Evolutionary conservation across 2,329 filamentous ascomycete genomes (phyloP), one percentile per base, ranked within the genome.

Genomic region (Curvularia eragrostidis): DNA sequence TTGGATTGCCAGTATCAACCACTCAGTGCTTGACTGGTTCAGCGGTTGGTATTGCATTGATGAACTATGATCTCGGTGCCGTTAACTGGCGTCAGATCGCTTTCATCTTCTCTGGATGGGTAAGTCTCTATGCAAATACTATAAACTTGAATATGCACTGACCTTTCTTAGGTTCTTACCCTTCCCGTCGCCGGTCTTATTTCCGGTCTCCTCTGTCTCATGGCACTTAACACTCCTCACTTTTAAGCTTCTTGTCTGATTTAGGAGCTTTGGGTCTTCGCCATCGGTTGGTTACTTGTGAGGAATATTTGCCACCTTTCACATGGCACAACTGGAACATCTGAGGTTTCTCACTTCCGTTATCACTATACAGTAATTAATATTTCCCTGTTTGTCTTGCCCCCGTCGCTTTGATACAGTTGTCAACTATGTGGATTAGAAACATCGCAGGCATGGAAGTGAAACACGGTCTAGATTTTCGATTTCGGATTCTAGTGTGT

Each of bases 1-100:
- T 88, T 28, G 80, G 83, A 52, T 82, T 89, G 1, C 87, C 87
- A 2, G 81, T 89, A 30, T 88, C 85, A 1, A 89, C 87, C 1
- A 87, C 86, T 0, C 86, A 88, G 77, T 89, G 86, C 42, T 51
- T 73, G 56, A 68, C 66, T 7, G 70, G 70, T 13, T 60, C 69
- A 13, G 52, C 64, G 2, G 60, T 70, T 19, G 70, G 67, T 13
- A 65, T 67, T 10, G 69, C 69, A 5, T 44, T 73, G 60, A 71
- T 73, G 70, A 72, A 72, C 38, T 70, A 69, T 41, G 70, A 69
- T 43, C 38, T 72, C 32, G 71, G 74, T 7, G 77, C 78, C 13
- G 74, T 81, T 42, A 81, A 80, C 59, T 78, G 78, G 78, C 67
- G 65, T 18, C 78, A 80, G 52, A 53, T 81, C 23, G 68, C 41